Conservation (phyloP, 768 basidiomycete species). For the Ephemerocybe angulata region DNA sequence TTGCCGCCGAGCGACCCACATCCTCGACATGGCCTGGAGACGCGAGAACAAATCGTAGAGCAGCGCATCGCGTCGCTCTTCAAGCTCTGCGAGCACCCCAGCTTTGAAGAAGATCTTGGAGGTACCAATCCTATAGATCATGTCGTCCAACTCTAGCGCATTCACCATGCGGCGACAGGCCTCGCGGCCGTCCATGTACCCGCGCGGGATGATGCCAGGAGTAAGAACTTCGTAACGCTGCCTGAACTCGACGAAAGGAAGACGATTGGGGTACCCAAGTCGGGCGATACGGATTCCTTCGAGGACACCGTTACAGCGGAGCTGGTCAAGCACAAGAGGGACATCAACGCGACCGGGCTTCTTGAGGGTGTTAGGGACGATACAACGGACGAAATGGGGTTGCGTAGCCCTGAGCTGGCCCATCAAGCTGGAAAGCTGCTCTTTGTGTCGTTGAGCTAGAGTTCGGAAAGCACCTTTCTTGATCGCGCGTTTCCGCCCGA, state of each 20-base stretch:
- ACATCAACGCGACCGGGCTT: constrained; percentile 89
- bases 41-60: constrained; percentile 86
- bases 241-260: constrained; percentile 96
- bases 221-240: constrained; percentile 96
- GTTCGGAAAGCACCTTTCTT: constrained; percentile 98
- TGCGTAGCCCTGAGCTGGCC: constrained; percentile 87
- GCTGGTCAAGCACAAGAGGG: constrained; percentile 91
- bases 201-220: constrained; percentile 86
- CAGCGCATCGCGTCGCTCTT: constrained; percentile 86
- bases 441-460: constrained; percentile 91
- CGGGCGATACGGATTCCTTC: constrained; percentile 98
- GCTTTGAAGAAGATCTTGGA: constrained; percentile 99
- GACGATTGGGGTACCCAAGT: constrained; percentile 93
- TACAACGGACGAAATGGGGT: constrained; percentile 97
- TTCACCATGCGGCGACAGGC: constrained; percentile 90
- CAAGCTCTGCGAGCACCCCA: constrained; percentile 92
- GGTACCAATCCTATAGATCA: constrained; percentile 85
- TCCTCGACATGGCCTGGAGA: constrained; percentile 82
- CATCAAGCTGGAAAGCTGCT: constrained; percentile 92
- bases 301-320: constrained; percentile 97
- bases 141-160: constrained; percentile 81
- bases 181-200: constrained; percentile 97
- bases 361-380: constrained; percentile 91
- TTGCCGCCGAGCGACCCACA: constrained; percentile 82
- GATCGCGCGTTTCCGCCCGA: constrained; percentile 66